Conservation (phyloP, 768 basidiomycete genomes). For the Rhizopogon vesiculosus region DNA sequence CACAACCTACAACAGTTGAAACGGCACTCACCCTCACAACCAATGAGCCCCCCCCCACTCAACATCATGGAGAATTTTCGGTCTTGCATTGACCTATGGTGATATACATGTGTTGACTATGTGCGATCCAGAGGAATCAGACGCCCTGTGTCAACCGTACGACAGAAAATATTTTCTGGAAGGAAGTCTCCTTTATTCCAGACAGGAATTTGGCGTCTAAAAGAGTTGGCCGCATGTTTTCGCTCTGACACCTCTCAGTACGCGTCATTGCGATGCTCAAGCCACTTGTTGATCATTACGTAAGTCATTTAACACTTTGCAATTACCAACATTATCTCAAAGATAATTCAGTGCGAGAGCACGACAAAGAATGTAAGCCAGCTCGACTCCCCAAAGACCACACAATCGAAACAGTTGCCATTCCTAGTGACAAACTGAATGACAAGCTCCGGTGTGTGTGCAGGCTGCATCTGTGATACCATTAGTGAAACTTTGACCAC, state of each 20-base stretch:
- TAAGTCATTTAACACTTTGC: constrained; percentile 3
- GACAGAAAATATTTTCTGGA: constrained; percentile 76
- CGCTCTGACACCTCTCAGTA: constrained; percentile 72
- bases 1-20: too few species aligned
- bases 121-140: constrained; percentile 77
- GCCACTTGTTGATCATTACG: constrained; percentile 62
- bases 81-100: constrained; percentile 72
- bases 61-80: constrained; percentile 71
- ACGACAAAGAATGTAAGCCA: background rate
- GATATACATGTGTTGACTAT: constrained; percentile 79
- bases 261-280: constrained; percentile 70
- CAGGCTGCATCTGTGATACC: constrained; percentile 5
- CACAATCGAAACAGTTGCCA: background rate
- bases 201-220: constrained; percentile 44
- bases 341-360: background rate
- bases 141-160: constrained; percentile 74
- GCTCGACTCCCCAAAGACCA: background rate
- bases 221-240: constrained; percentile 48
- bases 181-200: constrained; percentile 70
- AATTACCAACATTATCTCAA: constrained; percentile 4
- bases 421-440: constrained; percentile 1
- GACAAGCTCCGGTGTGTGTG: constrained; percentile 7
- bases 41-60: too few species aligned
- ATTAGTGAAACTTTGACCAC: background rate
- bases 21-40: too few species aligned